Percentiles rank a stretch among this genome's conserved stretches.
Evolutionary conservation across 345 rosid species (phyloP).

Genomic region (Lumnitzera littorea): DNA sequence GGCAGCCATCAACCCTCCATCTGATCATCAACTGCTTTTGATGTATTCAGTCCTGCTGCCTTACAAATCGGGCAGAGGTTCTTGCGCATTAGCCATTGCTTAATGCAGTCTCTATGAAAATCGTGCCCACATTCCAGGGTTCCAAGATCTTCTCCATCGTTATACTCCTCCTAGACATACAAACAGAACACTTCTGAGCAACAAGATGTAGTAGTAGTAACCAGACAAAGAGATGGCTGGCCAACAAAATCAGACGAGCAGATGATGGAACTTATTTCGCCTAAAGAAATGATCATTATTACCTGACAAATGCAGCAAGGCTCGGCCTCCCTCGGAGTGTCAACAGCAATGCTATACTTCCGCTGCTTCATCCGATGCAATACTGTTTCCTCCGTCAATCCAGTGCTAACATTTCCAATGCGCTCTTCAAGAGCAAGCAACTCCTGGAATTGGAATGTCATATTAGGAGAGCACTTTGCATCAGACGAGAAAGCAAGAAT

Average conservation of each 20-base stretch:
- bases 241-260: too few relatives aligned
- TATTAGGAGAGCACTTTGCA: neutral
- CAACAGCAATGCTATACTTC: slow-evolving; percentile 19
- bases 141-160: slow-evolving; percentile 58
- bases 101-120: slow-evolving; percentile 62
- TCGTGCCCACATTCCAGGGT: slow-evolving; percentile 70
- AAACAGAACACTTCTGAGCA: slow-evolving; percentile 3
- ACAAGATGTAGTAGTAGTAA: neutral
- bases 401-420: slow-evolving; percentile 86
- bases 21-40: neutral
- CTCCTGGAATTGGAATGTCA: slow-evolving; percentile 40
- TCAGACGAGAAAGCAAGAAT: neutral
- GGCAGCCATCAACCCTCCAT: too few relatives aligned
- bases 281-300: slow-evolving; percentile 4
- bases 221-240: neutral
- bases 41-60: slow-evolving; percentile 50
- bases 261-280: neutral
- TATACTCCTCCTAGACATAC: slow-evolving; percentile 59
- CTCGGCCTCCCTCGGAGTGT: slow-evolving; percentile 40
- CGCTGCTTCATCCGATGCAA: slow-evolving; percentile 34
- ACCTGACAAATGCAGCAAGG: slow-evolving; percentile 95
- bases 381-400: slow-evolving; percentile 69
- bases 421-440: slow-evolving; percentile 80
- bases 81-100: slow-evolving; percentile 74
- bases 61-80: slow-evolving; percentile 90